Conservation (phyloP, 202 grass and related monocot genomes). For the Cymbopogon flexuosus region DNA sequence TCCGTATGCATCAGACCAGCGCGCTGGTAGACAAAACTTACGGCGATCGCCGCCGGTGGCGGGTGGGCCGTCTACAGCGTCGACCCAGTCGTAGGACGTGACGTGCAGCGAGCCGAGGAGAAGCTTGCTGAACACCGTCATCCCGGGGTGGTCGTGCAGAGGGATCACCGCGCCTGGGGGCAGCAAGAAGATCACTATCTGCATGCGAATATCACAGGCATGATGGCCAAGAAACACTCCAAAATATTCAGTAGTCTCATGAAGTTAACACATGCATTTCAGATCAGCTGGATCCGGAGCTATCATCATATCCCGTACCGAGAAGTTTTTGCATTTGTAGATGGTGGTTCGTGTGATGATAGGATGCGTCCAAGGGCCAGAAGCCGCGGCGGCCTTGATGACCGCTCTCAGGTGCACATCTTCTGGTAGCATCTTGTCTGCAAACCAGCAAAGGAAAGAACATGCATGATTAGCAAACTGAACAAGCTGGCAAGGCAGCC, state of each 20-base stretch:
- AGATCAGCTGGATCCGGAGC: neutral
- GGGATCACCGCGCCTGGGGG: slow-evolving; percentile 53
- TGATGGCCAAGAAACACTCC: neutral
- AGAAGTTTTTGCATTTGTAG: slow-evolving; percentile 59
- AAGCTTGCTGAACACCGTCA: slow-evolving; percentile 85
- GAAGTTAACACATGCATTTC: neutral
- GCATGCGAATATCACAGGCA: neutral
- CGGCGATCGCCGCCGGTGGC: slow-evolving; percentile 18
- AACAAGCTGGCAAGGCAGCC: neutral
- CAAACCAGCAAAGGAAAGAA: neutral
- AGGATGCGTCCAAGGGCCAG: neutral
- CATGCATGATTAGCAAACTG: neutral
- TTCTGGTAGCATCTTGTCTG: slow-evolving; percentile 52
- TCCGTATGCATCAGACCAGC: no score
- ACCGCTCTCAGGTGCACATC: slow-evolving; percentile 55
- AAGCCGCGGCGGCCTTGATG: neutral
- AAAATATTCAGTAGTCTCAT: neutral
- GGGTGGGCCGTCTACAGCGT: slow-evolving; percentile 1
- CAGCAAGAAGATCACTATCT: slow-evolving; percentile 68
- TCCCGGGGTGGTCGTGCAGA: slow-evolving; percentile 71
- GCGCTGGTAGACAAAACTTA: neutral
- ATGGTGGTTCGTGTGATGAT: slow-evolving; percentile 51
- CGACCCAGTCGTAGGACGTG: slow-evolving; percentile 69
- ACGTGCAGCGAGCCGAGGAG: slow-evolving; percentile 61
- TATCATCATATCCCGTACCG: slow-evolving; percentile 30